Percentiles rank a stretch among this genome's conserved stretches.
Conservation (phyloP, 495 filamentous ascomycete genomes). For the Xylaria grammica region DNA sequence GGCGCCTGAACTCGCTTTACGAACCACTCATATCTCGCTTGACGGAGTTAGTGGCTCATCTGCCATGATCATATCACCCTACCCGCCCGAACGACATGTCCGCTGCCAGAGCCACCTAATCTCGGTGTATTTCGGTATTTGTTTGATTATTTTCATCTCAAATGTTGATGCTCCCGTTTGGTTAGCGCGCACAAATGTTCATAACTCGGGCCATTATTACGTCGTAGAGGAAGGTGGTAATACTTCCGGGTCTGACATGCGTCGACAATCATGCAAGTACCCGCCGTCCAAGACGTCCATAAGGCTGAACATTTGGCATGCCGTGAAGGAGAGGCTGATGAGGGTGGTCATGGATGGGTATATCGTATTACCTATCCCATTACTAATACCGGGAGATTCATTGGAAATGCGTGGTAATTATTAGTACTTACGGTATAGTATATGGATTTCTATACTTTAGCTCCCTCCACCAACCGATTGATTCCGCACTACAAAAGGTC, state of each 20-base stretch:
- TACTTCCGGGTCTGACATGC: slow-evolving; percentile 22
- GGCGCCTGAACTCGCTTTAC: slow-evolving; percentile 1
- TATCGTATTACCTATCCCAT: background rate
- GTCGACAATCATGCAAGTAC: slow-evolving; percentile 19
- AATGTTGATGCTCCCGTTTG: background rate
- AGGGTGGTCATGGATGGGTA: background rate
- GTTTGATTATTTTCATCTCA: background rate
- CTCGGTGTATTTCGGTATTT: background rate
- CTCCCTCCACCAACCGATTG: too few relatives aligned
- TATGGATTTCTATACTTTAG: too few relatives aligned
- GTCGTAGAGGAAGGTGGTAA: slow-evolving; percentile 15
- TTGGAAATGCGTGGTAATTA: background rate
- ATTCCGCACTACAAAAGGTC: too few relatives aligned
- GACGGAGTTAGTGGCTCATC: background rate
- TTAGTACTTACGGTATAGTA: background rate
- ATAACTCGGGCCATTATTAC: background rate
- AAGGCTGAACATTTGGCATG: slow-evolving; percentile 19
- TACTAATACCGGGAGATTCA: background rate
- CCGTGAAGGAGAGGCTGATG: slow-evolving; percentile 6
- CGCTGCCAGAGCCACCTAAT: background rate
- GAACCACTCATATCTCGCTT: background rate
- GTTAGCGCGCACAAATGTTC: background rate
- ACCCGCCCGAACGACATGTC: too few relatives aligned
- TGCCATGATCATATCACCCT: background rate
- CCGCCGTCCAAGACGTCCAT: slow-evolving; percentile 18